Conservation (phyloP, 805 yeast species). For the Dipodascopsis tothii region DNA sequence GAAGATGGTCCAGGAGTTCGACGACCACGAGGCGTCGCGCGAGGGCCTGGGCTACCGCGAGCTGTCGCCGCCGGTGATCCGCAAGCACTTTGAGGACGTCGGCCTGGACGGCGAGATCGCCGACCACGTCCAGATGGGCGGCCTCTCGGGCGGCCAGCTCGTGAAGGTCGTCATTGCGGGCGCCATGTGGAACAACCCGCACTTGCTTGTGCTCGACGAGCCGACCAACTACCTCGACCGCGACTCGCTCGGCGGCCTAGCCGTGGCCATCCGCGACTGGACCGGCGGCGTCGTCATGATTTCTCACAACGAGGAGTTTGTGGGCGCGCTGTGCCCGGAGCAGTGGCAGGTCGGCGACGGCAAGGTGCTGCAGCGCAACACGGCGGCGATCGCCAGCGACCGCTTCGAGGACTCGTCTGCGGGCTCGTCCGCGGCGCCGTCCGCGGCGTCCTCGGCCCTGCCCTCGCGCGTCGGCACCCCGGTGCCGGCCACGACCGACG, state of each 20-base stretch:
- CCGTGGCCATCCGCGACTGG: constrained; percentile 97
- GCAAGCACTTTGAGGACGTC: constrained; percentile 94
- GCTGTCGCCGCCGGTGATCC: constrained; percentile 78
- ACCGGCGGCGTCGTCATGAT: constrained; percentile 97
- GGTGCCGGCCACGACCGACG: constrained; percentile 38
- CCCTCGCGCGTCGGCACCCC: constrained; percentile 20
- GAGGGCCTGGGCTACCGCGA: constrained; percentile 99
- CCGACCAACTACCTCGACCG: constrained; percentile 97
- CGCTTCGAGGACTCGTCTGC: constrained; percentile 73
- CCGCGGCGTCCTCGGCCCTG: constrained; percentile 39
- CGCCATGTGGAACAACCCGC: constrained; percentile 99
- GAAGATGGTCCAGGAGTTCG: constrained; percentile 89
- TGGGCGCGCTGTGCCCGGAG: constrained; percentile 95
- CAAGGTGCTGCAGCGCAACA: constrained; percentile 74
- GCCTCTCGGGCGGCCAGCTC: constrained; percentile 94
- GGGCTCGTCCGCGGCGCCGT: constrained; percentile 42
- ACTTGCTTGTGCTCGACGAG: constrained; percentile 89
- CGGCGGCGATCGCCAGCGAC: constrained; percentile 61
- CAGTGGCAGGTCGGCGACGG: constrained; percentile 97
- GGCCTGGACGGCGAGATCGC: constrained; percentile 98
- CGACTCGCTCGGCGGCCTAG: constrained; percentile 95
- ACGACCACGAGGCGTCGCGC: constrained; percentile 98
- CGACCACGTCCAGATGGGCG: constrained; percentile 94
- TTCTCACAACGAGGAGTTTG: constrained; percentile 94
- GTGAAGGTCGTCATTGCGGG: constrained; percentile 98